Evolutionary conservation across 2,329 filamentous ascomycete genomes (phyloP), one percentile per base, ranked within the genome.

Genomic region (Colletotrichum sp.): DNA sequence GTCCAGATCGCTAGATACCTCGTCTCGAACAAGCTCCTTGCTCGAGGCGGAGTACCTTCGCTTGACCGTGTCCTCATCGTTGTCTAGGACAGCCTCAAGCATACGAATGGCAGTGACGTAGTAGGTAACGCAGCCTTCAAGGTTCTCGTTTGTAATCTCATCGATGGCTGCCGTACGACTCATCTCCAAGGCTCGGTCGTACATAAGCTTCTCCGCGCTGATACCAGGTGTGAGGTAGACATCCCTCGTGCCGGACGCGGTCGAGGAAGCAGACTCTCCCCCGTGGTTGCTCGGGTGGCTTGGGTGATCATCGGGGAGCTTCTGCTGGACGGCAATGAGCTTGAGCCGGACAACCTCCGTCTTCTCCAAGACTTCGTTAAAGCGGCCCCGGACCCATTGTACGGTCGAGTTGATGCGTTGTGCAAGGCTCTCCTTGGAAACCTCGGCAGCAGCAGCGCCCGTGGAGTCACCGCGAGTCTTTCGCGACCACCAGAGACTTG

Each of bases 321-420:
- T 91, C 83, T 93, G 94, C 84, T 99, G 97, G 6, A 95, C 95
- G 77, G 98, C 95, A 60, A 95, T 89, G 65, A 99, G 90, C 83
- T 96, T 98, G 63, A 96, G 89, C 63, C 95, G 94, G n/a, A 98
- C 96, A 78, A 98, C 91, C 82, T 99, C 96, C 1, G 96, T 96
- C 87, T 99, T 99, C 85, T 98, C 96, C 77, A 99, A 88, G 52
- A 98, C 97, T 83, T 99, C 97, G 82, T 99, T 99, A 89, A 99
- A 99, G 7, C 96, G 95, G 79, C 90, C 91, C 39, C 97, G 95
- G 71, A 98, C 94, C 97, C 96, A 99, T 84, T 98, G 96, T 0
- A 99, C 97, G 10, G 98, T 95, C 55, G 94, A 94, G 82, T 98
- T 98, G 84, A 99, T 95, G 65, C 96, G 93, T 64, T 92, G 90